These are phyloP conservation scores for Russula dissimulans DNA, from an alignment of 768 basidiomycete species.

Conservation along the genomic window DNA sequence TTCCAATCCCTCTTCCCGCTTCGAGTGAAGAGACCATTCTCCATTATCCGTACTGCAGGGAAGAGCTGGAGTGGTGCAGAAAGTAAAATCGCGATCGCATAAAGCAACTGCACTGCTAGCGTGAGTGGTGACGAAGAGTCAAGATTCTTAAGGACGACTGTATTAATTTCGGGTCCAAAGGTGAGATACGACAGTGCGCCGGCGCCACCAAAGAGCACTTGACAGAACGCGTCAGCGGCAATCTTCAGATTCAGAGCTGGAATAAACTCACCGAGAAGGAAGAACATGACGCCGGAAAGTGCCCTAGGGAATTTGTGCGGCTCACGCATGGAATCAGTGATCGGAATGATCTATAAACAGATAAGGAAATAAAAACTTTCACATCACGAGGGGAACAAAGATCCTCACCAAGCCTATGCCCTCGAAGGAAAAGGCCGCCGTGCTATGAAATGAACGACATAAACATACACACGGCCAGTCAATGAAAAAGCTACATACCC, in stretches of 20 bases:
- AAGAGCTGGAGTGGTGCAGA: constrained; percentile 94
- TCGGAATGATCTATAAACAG: constrained; percentile 66
- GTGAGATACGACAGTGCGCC: constrained; percentile 82
- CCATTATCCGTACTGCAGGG: constrained; percentile 95
- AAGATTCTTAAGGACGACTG: constrained; percentile 92
- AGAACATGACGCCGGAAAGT: constrained; percentile 86
- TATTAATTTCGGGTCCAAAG: constrained; percentile 80
- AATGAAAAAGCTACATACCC: constrained; percentile 41
- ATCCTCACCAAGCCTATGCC: constrained; percentile 81
- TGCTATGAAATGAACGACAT: constrained; percentile 39
- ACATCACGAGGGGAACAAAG: background rate
- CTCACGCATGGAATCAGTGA: constrained; percentile 94
- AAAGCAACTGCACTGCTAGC: constrained; percentile 82
- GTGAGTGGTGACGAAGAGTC: constrained; percentile 77
- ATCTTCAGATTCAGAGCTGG: background rate
- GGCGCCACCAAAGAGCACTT: constrained; percentile 80
- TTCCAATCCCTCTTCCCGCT: constrained; percentile 73
- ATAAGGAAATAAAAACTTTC: background rate
- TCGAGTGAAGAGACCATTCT: constrained; percentile 84
- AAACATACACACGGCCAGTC: background rate
- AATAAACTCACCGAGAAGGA: constrained; percentile 49
- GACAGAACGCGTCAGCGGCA: background rate
- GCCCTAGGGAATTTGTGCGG: constrained; percentile 87
- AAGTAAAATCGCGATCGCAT: constrained; percentile 86
- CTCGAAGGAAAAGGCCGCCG: constrained; percentile 97